These are phyloP conservation scores for Verbena officinalis DNA, from an alignment of 257 asterid genomes.

Conservation along the genomic window DNA sequence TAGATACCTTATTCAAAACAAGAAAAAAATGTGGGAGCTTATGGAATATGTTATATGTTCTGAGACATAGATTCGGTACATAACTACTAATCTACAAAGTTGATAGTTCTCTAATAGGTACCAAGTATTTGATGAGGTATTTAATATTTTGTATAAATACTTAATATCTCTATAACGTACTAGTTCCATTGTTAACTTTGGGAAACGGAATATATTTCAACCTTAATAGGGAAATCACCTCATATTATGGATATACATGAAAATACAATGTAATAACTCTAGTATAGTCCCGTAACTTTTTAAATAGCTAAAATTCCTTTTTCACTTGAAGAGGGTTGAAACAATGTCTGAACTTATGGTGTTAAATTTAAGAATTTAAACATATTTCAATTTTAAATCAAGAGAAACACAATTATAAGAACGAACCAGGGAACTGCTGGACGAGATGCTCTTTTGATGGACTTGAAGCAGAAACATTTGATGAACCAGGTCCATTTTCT, in stretches of 20 bases:
- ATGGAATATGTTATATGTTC: background rate
- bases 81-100: background rate
- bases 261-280: background rate
- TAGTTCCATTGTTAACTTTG: no score
- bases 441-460: slow-evolving; percentile 45
- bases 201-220: no score
- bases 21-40: background rate
- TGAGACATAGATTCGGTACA: background rate
- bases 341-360: background rate
- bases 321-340: background rate
- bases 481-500: slow-evolving; percentile 48
- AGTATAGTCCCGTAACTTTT: background rate
- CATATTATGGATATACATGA: background rate
- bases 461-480: slow-evolving; percentile 48
- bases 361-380: slow-evolving; percentile 4
- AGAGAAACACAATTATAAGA: slow-evolving; percentile 3
- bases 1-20: background rate
- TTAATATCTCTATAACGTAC: no score
- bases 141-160: no score
- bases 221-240: background rate
- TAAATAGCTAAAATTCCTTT: background rate
- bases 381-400: background rate
- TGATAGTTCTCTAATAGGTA: no score
- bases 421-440: slow-evolving; percentile 67
- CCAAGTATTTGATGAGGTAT: no score